Base-by-base conservation (phyloP, 441 rosid genomes). In the Pelargonium myrrhifolium region DNA sequence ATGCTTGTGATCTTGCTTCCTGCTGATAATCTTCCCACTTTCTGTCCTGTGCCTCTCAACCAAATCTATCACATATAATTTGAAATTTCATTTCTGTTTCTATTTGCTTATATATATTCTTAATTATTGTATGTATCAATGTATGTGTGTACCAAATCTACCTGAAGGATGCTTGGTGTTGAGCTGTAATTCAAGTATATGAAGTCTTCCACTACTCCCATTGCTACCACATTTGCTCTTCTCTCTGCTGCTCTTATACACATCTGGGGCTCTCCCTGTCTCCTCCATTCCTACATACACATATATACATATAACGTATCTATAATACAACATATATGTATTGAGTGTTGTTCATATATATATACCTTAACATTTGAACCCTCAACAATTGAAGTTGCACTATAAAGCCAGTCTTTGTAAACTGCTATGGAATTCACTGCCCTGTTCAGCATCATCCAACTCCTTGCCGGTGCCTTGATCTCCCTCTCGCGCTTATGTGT, bases 241-340 rank as follows among this genome's bases (percentile, higher is more conserved):
- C 81, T 89, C 22, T 78, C n/a, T n/a, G n/a, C 89, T 14, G 82
- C 75, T 4, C 70, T 58, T 74, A 88, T 79, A 10, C 82, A 80
- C 78, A 82, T 74, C 73, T 88, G 88, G 8, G 95, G 87, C 62
- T 83, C 85, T 60, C 74, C 75, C 12, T 79, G 83, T 60, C 84
- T 80, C 81, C 95, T 89, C 89, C 91, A 84, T 67, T 89, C 97
- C 97, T 93, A n/a, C n/a, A n/a, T n/a, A n/a, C n/a, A n/a, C n/a
- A n/a, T n/a, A n/a, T n/a, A n/a, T n/a, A n/a, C n/a, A n/a, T n/a
- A n/a, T n/a, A n/a, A n/a, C n/a, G n/a, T n/a, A n/a, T n/a, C n/a
- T n/a, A n/a, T n/a, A n/a, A n/a, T n/a, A n/a, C n/a, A n/a, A n/a
- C n/a, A n/a, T n/a, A n/a, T n/a, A n/a, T n/a, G n/a, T n/a, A n/a